Base-by-base conservation (phyloP, 805 yeast species). In the Yamadazyma laniorum region DNA sequence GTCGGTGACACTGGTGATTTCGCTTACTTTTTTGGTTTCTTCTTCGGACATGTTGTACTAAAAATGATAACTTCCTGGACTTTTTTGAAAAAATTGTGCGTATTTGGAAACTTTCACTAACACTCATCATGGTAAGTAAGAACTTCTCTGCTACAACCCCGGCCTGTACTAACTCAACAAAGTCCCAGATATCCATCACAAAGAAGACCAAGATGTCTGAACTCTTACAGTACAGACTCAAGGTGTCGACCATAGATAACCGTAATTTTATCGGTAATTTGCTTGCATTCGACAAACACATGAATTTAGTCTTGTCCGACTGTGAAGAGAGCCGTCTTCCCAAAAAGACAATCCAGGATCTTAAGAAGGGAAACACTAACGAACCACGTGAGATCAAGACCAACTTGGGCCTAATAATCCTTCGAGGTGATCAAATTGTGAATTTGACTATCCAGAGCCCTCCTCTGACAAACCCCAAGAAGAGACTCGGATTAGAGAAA, bases 391-490 rank as follows among this genome's bases (percentile, higher is more conserved):
- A 82, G 43, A 3, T 42, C 11, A 86, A 81, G 52, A 70, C 98
- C 40, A 65, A 79, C 4, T 63, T 93, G 17, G 98, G 98, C 0
- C 71, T 93, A 35, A 75, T 86, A 2, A 83, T 91, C 25, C 65
- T 91, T 32, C 74, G 98, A 50, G 99, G 99, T 2, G 96, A 88
- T 48, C 85, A 83, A 48, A 79, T 93, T 18, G 78, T 90, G 9
- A 77, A 89, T 38, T 66, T 84, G 15, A 72, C 75, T 19, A 78
- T 85, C 22, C 91, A 85, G 63, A 59, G 67, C 42, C 71, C 81
- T n/a, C 76, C 87, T 40, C 70, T 78, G 29, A 50, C 68, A 18
- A 65, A 72, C 51, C 56, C 66, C 33, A 63, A 49, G 43, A 47
- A 39, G 40, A 52, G 61, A 55, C 46, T 48, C 30, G 52, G 50